A percentile compares a stretch with the other conserved stretches of the same genome.
These are phyloP conservation scores for Nigrograna mackinnonii DNA, from an alignment of 2,329 filamentous ascomycete genomes.

Conservation along the genomic window DNA sequence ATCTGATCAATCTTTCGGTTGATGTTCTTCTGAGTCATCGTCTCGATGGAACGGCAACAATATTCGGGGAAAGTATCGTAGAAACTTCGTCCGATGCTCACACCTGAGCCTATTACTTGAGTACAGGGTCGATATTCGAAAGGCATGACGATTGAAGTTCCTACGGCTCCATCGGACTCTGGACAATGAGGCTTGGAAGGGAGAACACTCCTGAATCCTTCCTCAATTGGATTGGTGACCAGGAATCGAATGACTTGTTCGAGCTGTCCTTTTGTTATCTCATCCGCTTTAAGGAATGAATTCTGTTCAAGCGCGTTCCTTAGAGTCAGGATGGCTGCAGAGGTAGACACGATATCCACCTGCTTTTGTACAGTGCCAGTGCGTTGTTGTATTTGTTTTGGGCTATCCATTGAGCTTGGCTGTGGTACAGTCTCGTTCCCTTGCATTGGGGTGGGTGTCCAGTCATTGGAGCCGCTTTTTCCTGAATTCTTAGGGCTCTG, in stretches of 20 bases:
- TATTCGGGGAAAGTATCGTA: conserved; percentile 9
- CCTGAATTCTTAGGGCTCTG: too few relatives aligned
- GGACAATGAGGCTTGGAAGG: neutral
- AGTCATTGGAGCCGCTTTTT: too few relatives aligned
- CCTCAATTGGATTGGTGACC: too few relatives aligned
- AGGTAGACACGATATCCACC: too few relatives aligned
- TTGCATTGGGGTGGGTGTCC: neutral
- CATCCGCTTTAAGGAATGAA: too few relatives aligned
- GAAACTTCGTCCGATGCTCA: conserved; percentile 2
- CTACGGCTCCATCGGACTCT: neutral
- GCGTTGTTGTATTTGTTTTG: neutral
- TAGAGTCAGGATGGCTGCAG: too few relatives aligned
- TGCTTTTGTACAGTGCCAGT: too few relatives aligned
- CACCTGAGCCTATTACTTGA: neutral
- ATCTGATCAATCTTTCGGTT: conserved; percentile 25
- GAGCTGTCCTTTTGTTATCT: neutral
- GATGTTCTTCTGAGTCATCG: conserved; percentile 23
- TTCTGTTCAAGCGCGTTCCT: too few relatives aligned
- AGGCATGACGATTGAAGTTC: neutral
- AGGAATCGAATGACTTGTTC: neutral
- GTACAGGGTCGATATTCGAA: neutral
- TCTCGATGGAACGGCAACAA: conserved; percentile 11
- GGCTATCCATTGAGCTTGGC: neutral
- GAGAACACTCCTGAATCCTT: neutral
- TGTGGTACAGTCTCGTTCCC: neutral